Percentiles rank a stretch among this genome's conserved stretches.
Conservation (phyloP, 2,329 filamentous ascomycete genomes). For the Botrytis cinerea region DNA sequence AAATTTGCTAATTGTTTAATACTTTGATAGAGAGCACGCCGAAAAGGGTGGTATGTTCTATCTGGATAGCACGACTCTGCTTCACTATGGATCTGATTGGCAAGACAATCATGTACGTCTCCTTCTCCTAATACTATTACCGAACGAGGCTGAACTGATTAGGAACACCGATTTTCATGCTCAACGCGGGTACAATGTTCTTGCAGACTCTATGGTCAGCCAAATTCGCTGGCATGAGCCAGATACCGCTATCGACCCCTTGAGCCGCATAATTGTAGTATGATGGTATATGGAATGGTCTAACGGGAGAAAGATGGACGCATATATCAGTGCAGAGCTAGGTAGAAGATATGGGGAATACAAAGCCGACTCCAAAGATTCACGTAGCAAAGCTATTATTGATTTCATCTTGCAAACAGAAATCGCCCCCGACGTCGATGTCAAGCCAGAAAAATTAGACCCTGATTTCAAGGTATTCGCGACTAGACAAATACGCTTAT, state of each 20-base stretch:
- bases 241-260: constrained; percentile 27
- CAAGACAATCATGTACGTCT: constrained; percentile 22
- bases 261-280: constrained; percentile 4
- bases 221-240: constrained; percentile 30
- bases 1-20: not conserved
- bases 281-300: constrained; percentile 28
- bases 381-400: constrained; percentile 21
- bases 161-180: constrained; percentile 13
- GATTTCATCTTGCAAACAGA: constrained; percentile 15
- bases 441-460: not conserved
- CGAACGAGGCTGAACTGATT: not conserved
- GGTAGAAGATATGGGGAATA: constrained; percentile 29
- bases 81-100: constrained; percentile 35
- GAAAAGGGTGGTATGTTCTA: constrained; percentile 29
- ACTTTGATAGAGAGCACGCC: constrained; percentile 26
- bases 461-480: constrained; percentile 1
- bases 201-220: constrained; percentile 30
- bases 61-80: constrained; percentile 28
- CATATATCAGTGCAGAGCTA: constrained; percentile 31
- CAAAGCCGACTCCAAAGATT: not conserved
- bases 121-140: not conserved
- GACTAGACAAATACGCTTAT: constrained; percentile 19
- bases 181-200: constrained; percentile 14
- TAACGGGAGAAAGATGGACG: constrained; percentile 30
- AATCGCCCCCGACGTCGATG: not conserved